Conservation (phyloP, 805 yeast genomes). For the Teunomyces gatunensis region DNA sequence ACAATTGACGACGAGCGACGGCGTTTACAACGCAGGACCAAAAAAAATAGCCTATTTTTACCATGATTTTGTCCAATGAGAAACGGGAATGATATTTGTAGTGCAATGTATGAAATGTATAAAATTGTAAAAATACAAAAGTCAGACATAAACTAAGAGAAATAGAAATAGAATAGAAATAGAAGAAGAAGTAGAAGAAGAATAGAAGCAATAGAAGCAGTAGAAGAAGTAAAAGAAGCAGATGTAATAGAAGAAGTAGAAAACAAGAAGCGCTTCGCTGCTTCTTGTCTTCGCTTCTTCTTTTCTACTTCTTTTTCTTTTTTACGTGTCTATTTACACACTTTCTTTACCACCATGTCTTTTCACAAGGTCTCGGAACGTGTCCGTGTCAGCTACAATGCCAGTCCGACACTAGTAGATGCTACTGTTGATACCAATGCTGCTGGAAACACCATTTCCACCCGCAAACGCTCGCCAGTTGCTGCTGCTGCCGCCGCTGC, state of each 20-base stretch:
- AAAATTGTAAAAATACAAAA: too few species aligned
- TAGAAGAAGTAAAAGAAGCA: too few species aligned
- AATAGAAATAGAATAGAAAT: too few species aligned
- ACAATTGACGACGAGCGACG: too few species aligned
- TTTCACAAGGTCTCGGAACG: constrained; percentile 1
- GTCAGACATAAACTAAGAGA: too few species aligned
- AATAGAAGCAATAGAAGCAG: not conserved
- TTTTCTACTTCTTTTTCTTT: not conserved
- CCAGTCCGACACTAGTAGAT: constrained; percentile 3
- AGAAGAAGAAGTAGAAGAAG: not conserved
- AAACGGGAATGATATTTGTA: too few species aligned
- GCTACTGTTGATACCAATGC: not conserved
- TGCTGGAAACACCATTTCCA: not conserved
- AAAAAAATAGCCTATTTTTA: too few species aligned
- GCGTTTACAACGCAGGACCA: too few species aligned
- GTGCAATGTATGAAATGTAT: too few species aligned
- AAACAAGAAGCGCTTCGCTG: too few species aligned
- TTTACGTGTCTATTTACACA: not conserved
- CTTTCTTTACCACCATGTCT: constrained; percentile 1
- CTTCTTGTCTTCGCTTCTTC: not conserved
- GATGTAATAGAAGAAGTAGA: not conserved
- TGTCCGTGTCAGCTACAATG: constrained; percentile 1
- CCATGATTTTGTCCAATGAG: too few species aligned
- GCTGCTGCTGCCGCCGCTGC: not conserved
- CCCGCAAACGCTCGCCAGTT: not conserved